phyloP scores from a whole-genome alignment of 1,284 basidiomycete species.

The Boletellus deceptivus region DNA sequence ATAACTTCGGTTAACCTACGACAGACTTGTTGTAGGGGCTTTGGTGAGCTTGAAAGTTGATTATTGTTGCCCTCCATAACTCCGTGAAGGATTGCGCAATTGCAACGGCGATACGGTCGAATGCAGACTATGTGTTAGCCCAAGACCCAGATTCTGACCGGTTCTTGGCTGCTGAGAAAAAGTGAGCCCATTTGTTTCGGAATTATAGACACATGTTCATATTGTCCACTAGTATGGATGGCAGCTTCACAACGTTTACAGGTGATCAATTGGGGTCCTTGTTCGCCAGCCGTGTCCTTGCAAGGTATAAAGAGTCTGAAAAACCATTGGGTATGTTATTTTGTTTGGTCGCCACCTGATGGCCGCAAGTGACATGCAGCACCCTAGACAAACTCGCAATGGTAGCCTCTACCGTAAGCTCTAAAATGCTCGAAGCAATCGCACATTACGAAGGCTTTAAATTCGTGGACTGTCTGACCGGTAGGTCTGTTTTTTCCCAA shows the following conservation, averaged over 20 bases:
- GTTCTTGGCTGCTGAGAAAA: constrained; percentile 76
- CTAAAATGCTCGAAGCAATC: constrained; percentile 81
- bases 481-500: constrained; percentile 43
- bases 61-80: constrained; percentile 5
- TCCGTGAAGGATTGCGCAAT: constrained; percentile 63
- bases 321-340: constrained; percentile 47
- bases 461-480: constrained; percentile 81
- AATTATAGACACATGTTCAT: not conserved
- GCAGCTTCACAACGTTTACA: constrained; percentile 71
- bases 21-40: constrained; percentile 41
- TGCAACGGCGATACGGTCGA: constrained; percentile 50
- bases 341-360: not conserved
- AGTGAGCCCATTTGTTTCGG: constrained; percentile 37
- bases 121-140: constrained; percentile 66
- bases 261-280: constrained; percentile 82
- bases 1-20: constrained; percentile 7
- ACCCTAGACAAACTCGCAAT: constrained; percentile 65
- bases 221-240: constrained; percentile 41
- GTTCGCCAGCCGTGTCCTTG: constrained; percentile 63
- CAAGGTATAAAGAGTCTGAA: constrained; percentile 56
- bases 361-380: not conserved
- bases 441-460: constrained; percentile 74
- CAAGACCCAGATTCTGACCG: constrained; percentile 87
- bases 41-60: constrained; percentile 41
- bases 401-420: constrained; percentile 85